A percentile compares a stretch with the other conserved stretches of the same genome.
phyloP scores from a whole-genome alignment of 768 basidiomycete genomes.

The Podaxis sp. region DNA sequence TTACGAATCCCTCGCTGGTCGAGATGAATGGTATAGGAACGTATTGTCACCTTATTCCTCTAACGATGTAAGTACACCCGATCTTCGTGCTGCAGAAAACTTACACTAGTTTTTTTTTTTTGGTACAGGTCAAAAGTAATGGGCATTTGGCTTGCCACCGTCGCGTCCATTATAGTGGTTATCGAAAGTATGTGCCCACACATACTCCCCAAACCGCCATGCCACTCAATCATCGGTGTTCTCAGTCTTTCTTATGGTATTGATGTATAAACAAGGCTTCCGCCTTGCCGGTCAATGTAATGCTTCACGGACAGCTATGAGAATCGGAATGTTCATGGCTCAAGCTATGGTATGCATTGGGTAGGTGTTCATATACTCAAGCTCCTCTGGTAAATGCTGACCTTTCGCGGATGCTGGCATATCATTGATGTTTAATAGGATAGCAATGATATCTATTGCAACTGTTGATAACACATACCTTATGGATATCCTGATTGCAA shows the following conservation, averaged over 20 bases:
- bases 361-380: not conserved
- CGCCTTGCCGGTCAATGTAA: not conserved
- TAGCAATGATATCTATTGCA: not conserved
- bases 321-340: not conserved
- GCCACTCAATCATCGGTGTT: not conserved
- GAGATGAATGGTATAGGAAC: constrained; percentile 3
- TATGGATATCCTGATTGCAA: constrained; percentile 5
- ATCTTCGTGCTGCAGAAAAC: not conserved
- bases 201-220: not conserved
- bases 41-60: constrained; percentile 1
- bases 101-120: not conserved
- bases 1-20: not conserved
- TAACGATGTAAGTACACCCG: not conserved
- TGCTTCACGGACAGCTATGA: constrained; percentile 1
- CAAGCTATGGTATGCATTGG: not conserved
- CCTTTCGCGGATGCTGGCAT: not conserved
- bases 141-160: not conserved
- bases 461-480: not conserved
- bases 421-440: not conserved
- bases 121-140: constrained; percentile 1
- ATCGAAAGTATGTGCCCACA: constrained; percentile 1
- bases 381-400: not conserved
- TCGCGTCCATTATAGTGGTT: not conserved
- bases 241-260: not conserved
- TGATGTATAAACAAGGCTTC: constrained; percentile 8